These are phyloP conservation scores for Cornus florida DNA, from an alignment of 148 eudicot species.

Conservation along the genomic window DNA sequence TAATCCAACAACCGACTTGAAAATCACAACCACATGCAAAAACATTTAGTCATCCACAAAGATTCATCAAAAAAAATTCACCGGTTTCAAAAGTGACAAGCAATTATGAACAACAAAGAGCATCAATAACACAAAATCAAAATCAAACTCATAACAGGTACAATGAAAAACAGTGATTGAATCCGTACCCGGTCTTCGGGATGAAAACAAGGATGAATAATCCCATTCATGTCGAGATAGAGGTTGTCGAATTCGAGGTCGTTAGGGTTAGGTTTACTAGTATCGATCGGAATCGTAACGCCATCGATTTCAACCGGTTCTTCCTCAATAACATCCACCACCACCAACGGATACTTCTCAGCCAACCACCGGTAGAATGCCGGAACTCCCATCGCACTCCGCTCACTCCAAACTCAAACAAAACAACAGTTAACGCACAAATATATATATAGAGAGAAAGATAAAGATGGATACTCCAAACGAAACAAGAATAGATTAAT, in stretches of 20 bases:
- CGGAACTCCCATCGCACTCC: conserved; percentile 77
- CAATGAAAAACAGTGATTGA: background rate
- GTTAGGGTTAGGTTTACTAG: conserved; percentile 86
- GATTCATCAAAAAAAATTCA: too few species aligned
- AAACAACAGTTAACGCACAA: background rate
- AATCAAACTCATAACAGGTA: background rate
- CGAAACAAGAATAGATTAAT: background rate
- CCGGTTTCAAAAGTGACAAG: background rate
- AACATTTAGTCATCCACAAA: too few species aligned
- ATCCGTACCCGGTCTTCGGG: conserved; percentile 84
- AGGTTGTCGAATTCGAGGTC: conserved; percentile 78
- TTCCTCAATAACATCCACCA: conserved; percentile 82
- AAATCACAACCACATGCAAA: too few species aligned
- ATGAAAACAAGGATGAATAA: conserved; percentile 95
- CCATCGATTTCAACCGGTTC: conserved; percentile 70
- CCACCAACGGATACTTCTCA: conserved; percentile 91
- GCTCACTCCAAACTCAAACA: conserved; percentile 4
- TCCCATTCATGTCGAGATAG: conserved; percentile 93
- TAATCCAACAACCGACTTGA: too few species aligned
- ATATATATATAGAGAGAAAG: too few species aligned
- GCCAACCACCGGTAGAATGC: conserved; percentile 97
- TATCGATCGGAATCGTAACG: conserved; percentile 74
- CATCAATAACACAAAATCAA: background rate
- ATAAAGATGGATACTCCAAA: background rate
- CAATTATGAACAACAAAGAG: background rate